A percentile compares a stretch with the other conserved stretches of the same genome.
phyloP scores from a whole-genome alignment of 1,139 yeast genomes.

The Arxiozyma bovina region DNA sequence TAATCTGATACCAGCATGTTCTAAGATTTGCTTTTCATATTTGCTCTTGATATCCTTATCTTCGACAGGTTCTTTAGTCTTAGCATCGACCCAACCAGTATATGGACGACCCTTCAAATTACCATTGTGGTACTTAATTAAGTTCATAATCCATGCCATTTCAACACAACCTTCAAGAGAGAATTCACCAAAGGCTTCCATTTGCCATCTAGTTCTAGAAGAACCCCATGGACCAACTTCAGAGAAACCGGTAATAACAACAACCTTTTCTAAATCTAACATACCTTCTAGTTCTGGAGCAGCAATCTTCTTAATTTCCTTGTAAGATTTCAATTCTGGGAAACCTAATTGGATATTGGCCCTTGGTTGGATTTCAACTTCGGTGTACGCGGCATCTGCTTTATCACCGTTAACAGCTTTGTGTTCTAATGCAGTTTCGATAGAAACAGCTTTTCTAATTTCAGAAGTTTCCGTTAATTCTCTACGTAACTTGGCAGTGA shows the following conservation, averaged over 20 bases:
- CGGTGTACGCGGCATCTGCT: constrained; percentile 77
- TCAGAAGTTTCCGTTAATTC: constrained; percentile 82
- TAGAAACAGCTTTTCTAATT: constrained; percentile 88
- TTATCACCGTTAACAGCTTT: constrained; percentile 83
- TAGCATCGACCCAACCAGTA: constrained; percentile 96
- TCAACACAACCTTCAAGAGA: constrained; percentile 98
- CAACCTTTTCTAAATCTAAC: constrained; percentile 81
- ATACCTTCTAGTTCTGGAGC: constrained; percentile 77
- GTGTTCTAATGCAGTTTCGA: constrained; percentile 88
- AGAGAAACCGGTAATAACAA: constrained; percentile 93
- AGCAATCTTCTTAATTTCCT: constrained; percentile 59
- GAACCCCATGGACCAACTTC: constrained; percentile 99
- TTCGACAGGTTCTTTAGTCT: constrained; percentile 86
- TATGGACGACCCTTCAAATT: constrained; percentile 78
- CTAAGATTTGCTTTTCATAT: constrained; percentile 80
- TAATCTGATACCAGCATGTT: constrained; percentile 92
- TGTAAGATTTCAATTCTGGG: constrained; percentile 77
- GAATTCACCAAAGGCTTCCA: constrained; percentile 92
- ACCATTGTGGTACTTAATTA: constrained; percentile 90
- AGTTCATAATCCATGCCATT: constrained; percentile 99
- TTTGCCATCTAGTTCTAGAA: constrained; percentile 98
- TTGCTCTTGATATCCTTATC: constrained; percentile 87
- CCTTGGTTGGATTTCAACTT: constrained; percentile 62
- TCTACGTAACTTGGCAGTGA: constrained; percentile 70
- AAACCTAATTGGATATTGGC: constrained; percentile 90